Evolutionary conservation across 2,329 filamentous ascomycete genomes (phyloP), one percentile per base, ranked within the genome.

Genomic region (Hymenoscyphus repandus): DNA sequence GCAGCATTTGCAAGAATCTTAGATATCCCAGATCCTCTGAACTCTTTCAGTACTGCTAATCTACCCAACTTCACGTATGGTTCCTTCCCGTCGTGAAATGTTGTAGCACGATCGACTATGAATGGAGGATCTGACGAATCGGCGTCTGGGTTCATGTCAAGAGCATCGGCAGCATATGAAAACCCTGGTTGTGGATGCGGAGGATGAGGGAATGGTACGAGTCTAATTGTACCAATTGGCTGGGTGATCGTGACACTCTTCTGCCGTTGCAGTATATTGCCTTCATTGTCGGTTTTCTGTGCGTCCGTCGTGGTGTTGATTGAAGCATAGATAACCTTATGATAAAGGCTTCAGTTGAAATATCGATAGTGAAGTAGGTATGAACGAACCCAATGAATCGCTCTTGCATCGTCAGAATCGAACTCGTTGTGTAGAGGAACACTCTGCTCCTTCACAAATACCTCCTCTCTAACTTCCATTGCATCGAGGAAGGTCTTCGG

Each of bases 41-140:
- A 62, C 37, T 78, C 74, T 6, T 75, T 70, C 15, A 87, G 58
- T 0, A 93, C 85, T 0, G 89, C 87, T 18, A 96, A 72, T 1
- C 90, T 79, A 9, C 89, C 89, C 2, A 96, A 69, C 70, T 92
- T 95, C 57, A 95, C 74, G 67, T 92, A 95, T 0, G 87, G 82
- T 63, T 95, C 89, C 38, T 72, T 64, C 5, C 77, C 79, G 61
- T 86, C 76, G 65, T 80, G 78, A 58, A 76, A 71, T 45, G 69
- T 74, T 41, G 76, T 81, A 45, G 68, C 55, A 41, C 47, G 55
- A 52, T 60, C 62, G 38, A 50, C 50, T 33, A 60, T 57, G 36
- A 36, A 64, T 52, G 27, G 59, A 10, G 55, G 37, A 6, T n/a
- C 47, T 1, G 48, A 45, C 9, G 52, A 18, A 6, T 37, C 42